phyloP scores from a whole-genome alignment of 306 rosid genomes.

The Bauhinia variegata region DNA sequence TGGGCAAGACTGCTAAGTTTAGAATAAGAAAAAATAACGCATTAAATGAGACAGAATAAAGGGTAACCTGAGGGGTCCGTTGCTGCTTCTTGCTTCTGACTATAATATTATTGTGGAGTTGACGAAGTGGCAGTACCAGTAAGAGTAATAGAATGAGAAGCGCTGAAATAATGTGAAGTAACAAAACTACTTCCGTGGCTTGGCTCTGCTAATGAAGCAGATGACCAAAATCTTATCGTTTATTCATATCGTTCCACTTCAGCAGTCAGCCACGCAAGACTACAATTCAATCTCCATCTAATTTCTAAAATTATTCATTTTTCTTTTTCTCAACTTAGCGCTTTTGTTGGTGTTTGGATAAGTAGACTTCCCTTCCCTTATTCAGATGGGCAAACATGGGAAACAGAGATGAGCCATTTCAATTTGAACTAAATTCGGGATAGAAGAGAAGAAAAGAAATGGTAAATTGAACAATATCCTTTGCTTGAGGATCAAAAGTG shows the following conservation, averaged over 20 bases:
- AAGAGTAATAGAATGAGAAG: constrained; percentile 15
- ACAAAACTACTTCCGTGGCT: not conserved
- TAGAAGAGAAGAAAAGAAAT: no score
- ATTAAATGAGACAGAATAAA: not conserved
- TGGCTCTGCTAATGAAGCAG: not conserved
- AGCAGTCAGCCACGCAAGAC: not conserved
- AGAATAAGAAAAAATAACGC: not conserved
- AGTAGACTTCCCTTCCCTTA: no score
- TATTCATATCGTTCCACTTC: constrained; percentile 18
- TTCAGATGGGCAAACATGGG: no score
- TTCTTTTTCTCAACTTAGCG: not conserved
- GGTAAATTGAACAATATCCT: not conserved
- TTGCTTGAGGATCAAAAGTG: constrained; percentile 27
- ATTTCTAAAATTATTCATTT: not conserved
- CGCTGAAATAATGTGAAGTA: constrained; percentile 10
- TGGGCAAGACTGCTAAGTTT: not conserved
- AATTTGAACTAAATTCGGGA: no score
- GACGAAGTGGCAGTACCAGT: not conserved
- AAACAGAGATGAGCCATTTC: no score
- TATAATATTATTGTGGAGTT: constrained; percentile 9
- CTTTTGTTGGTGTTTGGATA: not conserved
- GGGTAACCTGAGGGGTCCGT: constrained; percentile 24
- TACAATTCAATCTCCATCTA: constrained; percentile 1
- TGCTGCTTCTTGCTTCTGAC: constrained; percentile 43
- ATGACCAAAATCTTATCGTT: constrained; percentile 15